Evolutionary conservation across 169 alveolate genomes (phyloP).

Genomic region (Plasmodium gaboni): DNA sequence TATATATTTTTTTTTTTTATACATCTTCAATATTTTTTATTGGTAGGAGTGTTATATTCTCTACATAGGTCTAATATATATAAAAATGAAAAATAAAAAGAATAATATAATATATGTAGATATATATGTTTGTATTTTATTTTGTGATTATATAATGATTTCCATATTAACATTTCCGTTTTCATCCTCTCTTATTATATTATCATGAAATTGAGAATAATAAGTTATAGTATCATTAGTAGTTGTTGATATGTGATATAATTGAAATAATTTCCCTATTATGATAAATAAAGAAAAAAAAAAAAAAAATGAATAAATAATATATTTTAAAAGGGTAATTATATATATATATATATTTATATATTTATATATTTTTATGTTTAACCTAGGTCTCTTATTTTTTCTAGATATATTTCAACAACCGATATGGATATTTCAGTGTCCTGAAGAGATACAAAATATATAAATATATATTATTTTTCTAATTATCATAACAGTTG

Average conservation of each 20-base stretch:
- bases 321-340: neutral
- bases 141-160: conserved; percentile 7
- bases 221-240: conserved; percentile 41
- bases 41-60: conserved; percentile 55
- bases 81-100: neutral
- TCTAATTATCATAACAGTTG: neutral
- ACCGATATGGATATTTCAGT: conserved; percentile 48
- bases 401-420: conserved; percentile 67
- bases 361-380: neutral
- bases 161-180: conserved; percentile 64
- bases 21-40: conserved; percentile 65
- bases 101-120: neutral
- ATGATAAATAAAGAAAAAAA: neutral
- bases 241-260: conserved; percentile 59
- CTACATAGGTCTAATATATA: conserved; percentile 47
- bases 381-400: conserved; percentile 62
- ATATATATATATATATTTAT: neutral
- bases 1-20: neutral
- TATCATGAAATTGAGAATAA: conserved; percentile 57
- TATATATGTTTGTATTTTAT: neutral
- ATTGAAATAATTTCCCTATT: conserved; percentile 51
- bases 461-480: neutral
- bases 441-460: conserved; percentile 13
- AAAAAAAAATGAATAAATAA: neutral
- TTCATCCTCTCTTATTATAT: conserved; percentile 61